A percentile compares a stretch with the other conserved stretches of the same genome.
Evolutionary conservation across 2,329 filamentous ascomycete genomes (phyloP).

Genomic region (Aspergillus unguis): DNA sequence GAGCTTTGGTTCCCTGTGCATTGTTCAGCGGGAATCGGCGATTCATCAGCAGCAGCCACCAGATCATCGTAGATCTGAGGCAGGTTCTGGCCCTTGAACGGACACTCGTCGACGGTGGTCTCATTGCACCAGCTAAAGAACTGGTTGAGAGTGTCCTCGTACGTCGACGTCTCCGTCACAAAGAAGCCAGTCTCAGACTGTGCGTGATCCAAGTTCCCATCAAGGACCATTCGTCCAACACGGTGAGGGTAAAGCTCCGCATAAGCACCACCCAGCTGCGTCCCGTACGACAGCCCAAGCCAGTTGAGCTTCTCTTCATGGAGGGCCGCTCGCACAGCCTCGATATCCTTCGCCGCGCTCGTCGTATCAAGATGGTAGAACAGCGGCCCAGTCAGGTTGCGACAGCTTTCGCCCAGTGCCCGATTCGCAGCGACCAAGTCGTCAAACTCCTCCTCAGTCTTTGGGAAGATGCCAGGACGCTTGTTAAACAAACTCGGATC

Average conservation of each 20-base stretch:
- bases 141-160: slow-evolving; percentile 34
- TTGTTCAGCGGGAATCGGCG: not conserved
- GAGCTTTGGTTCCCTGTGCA: slow-evolving; percentile 18
- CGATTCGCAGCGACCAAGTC: slow-evolving; percentile 39
- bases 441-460: slow-evolving; percentile 37
- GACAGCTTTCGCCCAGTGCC: slow-evolving; percentile 41
- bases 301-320: slow-evolving; percentile 38
- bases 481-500: slow-evolving; percentile 38
- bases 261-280: slow-evolving; percentile 44
- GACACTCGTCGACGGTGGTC: slow-evolving; percentile 1
- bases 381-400: slow-evolving; percentile 37
- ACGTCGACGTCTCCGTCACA: slow-evolving; percentile 35
- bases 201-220: slow-evolving; percentile 46
- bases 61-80: slow-evolving; percentile 6
- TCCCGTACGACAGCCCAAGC: slow-evolving; percentile 47
- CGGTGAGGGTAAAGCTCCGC: slow-evolving; percentile 45
- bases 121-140: slow-evolving; percentile 14
- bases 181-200: slow-evolving; percentile 28
- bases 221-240: slow-evolving; percentile 43
- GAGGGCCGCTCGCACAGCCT: slow-evolving; percentile 35
- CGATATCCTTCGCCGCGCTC: slow-evolving; percentile 35
- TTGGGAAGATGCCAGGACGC: slow-evolving; percentile 37
- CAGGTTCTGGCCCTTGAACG: slow-evolving; percentile 2
- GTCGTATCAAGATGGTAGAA: slow-evolving; percentile 45
- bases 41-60: not conserved